Evolutionary conservation across 148 eudicot genomes (phyloP).

Genomic region (Vaccinium macrocarpon): DNA sequence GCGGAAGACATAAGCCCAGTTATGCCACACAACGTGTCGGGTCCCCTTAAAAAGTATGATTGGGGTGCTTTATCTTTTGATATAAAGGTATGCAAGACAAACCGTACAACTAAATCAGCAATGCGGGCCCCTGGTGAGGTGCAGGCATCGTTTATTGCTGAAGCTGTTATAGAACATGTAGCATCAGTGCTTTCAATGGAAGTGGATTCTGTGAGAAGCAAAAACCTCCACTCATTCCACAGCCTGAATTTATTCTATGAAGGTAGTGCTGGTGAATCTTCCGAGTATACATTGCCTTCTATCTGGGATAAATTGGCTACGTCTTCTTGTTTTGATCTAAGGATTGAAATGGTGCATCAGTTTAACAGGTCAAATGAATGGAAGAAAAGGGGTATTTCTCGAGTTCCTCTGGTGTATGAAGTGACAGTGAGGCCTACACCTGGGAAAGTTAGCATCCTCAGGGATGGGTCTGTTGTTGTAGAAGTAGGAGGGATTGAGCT

Average conservation of each 20-base stretch:
- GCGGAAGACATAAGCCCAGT: slow-evolving; percentile 56
- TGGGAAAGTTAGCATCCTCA: slow-evolving; percentile 80
- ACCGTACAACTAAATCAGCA: slow-evolving; percentile 64
- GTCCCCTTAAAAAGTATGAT: slow-evolving; percentile 62
- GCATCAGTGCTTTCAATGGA: slow-evolving; percentile 63
- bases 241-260: slow-evolving; percentile 58
- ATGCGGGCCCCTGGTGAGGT: slow-evolving; percentile 91
- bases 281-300: slow-evolving; percentile 71
- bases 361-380: slow-evolving; percentile 53
- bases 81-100: slow-evolving; percentile 81
- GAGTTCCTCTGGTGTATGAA: slow-evolving; percentile 62
- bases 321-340: slow-evolving; percentile 44
- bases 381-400: slow-evolving; percentile 80
- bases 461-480: slow-evolving; percentile 81
- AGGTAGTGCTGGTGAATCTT: slow-evolving; percentile 44
- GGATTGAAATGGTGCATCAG: slow-evolving; percentile 35
- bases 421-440: slow-evolving; percentile 56
- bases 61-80: slow-evolving; percentile 90
- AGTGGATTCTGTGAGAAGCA: slow-evolving; percentile 58
- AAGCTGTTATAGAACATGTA: slow-evolving; percentile 77
- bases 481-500: slow-evolving; percentile 94
- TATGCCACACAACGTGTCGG: slow-evolving; percentile 44
- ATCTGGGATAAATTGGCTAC: slow-evolving; percentile 64
- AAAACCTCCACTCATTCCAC: slow-evolving; percentile 60
- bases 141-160: slow-evolving; percentile 81